Evolutionary conservation across 164 flowering plant genomes (phyloP), one percentile per base, ranked within the genome.

Genomic region (Umbilicus rupestris): DNA sequence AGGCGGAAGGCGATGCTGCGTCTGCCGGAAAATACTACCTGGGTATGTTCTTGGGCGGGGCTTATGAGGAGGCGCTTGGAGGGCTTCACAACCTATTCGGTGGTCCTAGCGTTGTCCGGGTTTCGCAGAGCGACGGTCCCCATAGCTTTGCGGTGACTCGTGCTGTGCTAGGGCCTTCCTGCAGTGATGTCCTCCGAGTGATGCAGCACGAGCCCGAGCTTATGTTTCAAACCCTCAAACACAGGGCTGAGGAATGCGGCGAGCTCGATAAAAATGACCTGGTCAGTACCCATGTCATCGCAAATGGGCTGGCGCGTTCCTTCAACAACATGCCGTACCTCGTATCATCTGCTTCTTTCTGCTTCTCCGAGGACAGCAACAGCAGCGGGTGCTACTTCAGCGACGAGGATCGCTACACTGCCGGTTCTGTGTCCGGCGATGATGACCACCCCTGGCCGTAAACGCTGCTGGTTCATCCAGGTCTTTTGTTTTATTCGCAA

Each of bases 41-140:
- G 84, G 98, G 98, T 63, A 87, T 94, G 98, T 94, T 94, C 73
- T 75, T 95, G 71, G 99, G 99, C 62, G 99, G 99, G 77, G 99
- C 99, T 73, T 95, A 95, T 74, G 84, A 95, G 92, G 99, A 95
- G 96, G 97, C 99, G 63, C 89, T 95, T 37, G 99, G 99, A 5
- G 97, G 99, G 7, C 50, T 89, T 37, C 99, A 95, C 87, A 95
- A 95, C 80, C 80, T 95, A 68, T 92, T 95, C 64, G 97, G 99
- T 8, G 96, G 95, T 24, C 97, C 99, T 1, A 91, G 95, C 71
- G 90, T 94, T 14, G 92, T 89, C n/a, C 86, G 96, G 20, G 97
- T 91, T 31, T 76, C 76, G 37, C 96, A 88, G 76, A 83, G 88
- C 69, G 93, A 94, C 30, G 96, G 99, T 2, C 97, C 96, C 2